These are phyloP conservation scores for Paramecium tetraurelia DNA, from an alignment of 73 alveolate species.

Conservation along the genomic window DNA sequence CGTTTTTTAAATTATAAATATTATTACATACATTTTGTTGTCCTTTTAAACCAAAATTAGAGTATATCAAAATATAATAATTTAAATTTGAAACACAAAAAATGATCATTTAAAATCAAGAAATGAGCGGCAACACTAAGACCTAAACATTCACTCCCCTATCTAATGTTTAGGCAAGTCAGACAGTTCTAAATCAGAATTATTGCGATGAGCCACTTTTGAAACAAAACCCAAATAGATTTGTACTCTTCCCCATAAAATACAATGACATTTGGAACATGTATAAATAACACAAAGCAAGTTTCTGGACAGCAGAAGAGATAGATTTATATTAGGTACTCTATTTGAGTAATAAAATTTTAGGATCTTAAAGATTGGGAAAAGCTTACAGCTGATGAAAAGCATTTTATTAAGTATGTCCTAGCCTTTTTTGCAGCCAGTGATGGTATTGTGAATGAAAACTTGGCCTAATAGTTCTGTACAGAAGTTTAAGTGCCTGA, in stretches of 20 bases:
- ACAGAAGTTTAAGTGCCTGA: constrained; percentile 92
- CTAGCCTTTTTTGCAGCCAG: constrained; percentile 98
- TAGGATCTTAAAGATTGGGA: constrained; percentile 92
- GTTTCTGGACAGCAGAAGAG: constrained; percentile 97
- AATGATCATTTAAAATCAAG: not conserved
- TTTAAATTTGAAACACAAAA: constrained; percentile 16
- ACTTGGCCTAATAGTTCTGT: constrained; percentile 84
- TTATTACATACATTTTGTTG: not conserved
- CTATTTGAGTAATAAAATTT: not conserved
- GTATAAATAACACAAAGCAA: constrained; percentile 92
- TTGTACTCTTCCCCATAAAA: constrained; percentile 88
- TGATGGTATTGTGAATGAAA: constrained; percentile 96
- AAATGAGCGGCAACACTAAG: constrained; percentile 25
- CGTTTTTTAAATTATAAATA: not conserved
- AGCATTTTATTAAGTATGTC: constrained; percentile 95
- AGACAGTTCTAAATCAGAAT: not conserved
- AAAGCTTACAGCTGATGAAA: constrained; percentile 77
- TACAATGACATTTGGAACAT: constrained; percentile 94
- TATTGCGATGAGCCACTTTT: constrained; percentile 75
- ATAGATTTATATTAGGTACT: constrained; percentile 77
- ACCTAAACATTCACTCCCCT: not conserved
- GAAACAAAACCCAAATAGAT: constrained; percentile 82
- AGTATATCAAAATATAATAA: not conserved
- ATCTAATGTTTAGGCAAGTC: not conserved
- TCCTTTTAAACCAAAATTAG: not conserved